These are phyloP conservation scores for Nitzschia putrida DNA, from an alignment of 108 stramenopile species.

Conservation along the genomic window DNA sequence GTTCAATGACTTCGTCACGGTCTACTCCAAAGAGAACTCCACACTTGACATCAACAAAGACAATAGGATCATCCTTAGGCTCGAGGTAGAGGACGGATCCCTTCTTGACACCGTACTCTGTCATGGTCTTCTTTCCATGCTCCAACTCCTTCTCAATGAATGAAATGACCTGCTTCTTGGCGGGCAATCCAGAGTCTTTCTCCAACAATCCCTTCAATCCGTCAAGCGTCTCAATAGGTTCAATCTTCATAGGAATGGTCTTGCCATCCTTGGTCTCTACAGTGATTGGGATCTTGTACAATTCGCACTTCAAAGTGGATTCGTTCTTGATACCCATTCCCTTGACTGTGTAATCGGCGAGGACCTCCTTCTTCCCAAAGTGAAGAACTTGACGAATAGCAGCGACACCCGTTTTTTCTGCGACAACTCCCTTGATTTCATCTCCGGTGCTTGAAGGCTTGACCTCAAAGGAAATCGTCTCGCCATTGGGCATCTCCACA, in stretches of 20 bases:
- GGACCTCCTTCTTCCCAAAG: constrained; percentile 17
- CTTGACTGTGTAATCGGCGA: constrained; percentile 8
- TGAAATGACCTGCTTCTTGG: constrained; percentile 3
- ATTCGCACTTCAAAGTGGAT: constrained; percentile 3
- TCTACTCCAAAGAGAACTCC: constrained; percentile 40
- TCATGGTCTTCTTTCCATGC: not conserved
- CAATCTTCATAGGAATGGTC: constrained; percentile 6
- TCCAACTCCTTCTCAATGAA: constrained; percentile 13
- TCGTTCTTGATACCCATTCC: constrained; percentile 29
- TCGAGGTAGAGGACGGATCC: constrained; percentile 22
- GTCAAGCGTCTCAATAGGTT: constrained; percentile 26
- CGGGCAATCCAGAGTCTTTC: constrained; percentile 7
- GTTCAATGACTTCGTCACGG: constrained; percentile 27
- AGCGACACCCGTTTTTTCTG: constrained; percentile 6
- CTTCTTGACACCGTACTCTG: constrained; percentile 22
- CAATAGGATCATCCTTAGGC: constrained; percentile 32
- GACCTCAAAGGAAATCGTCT: constrained; percentile 3
- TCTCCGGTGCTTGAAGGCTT: constrained; percentile 10
- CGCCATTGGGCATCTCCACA: constrained; percentile 20
- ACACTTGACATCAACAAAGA: constrained; percentile 39
- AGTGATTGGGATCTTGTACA: constrained; percentile 24
- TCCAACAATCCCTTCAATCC: constrained; percentile 21
- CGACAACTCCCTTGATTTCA: constrained; percentile 15
- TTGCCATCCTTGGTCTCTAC: constrained; percentile 22
- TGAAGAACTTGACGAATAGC: constrained; percentile 20